A percentile compares a stretch with the other conserved stretches of the same genome.
Conservation (phyloP, 2,329 filamentous ascomycete genomes). For the Trichoderma harzianum region DNA sequence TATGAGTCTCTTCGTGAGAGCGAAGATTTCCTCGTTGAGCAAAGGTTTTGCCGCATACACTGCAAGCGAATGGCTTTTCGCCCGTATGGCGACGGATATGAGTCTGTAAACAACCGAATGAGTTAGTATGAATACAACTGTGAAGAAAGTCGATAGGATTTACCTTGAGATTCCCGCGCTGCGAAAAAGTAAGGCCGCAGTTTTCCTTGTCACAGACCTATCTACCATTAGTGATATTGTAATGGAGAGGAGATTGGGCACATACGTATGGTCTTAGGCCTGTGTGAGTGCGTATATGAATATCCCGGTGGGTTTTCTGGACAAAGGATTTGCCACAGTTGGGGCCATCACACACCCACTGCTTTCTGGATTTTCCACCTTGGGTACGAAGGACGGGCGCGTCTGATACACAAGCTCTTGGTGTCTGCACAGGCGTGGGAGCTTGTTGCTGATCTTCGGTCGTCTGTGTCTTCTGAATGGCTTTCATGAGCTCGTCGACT, state of each 20-base stretch:
- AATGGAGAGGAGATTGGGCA: not conserved
- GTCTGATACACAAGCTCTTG: not conserved
- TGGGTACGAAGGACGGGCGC: conserved; percentile 24
- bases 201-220: conserved; percentile 66
- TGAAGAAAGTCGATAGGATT: conserved; percentile 22
- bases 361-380: conserved; percentile 45
- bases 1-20: conserved; percentile 78
- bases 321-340: conserved; percentile 79
- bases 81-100: conserved; percentile 86
- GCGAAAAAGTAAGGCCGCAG: conserved; percentile 80
- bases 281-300: conserved; percentile 83
- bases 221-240: conserved; percentile 24
- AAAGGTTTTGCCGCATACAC: conserved; percentile 76
- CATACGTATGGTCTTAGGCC: conserved; percentile 87
- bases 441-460: conserved; percentile 31
- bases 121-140: not conserved
- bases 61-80: conserved; percentile 78
- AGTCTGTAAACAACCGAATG: conserved; percentile 49
- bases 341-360: conserved; percentile 70
- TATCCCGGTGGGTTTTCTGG: conserved; percentile 90
- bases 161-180: conserved; percentile 86
- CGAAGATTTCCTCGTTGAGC: conserved; percentile 82
- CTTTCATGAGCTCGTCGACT: conserved; percentile 84
- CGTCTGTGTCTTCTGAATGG: conserved; percentile 68
- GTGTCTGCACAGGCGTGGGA: conserved; percentile 24